A percentile compares a stretch with the other conserved stretches of the same genome.
These are phyloP conservation scores for Tetrapyrgos nigripes DNA, from an alignment of 1,284 basidiomycete species.

Conservation along the genomic window DNA sequence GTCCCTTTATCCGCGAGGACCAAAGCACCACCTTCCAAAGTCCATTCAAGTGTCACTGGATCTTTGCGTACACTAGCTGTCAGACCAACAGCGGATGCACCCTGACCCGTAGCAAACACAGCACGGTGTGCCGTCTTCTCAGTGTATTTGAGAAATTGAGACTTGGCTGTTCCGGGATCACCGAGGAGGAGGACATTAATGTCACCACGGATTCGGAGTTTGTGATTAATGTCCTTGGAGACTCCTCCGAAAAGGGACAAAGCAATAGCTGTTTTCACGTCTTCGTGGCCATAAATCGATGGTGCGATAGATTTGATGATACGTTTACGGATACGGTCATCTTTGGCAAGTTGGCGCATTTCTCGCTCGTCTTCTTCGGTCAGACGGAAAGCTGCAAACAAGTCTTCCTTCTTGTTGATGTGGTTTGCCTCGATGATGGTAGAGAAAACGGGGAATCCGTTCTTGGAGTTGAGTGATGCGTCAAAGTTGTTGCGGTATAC, in stretches of 20 bases:
- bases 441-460: constrained; percentile 99
- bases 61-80: constrained; percentile 98
- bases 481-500: constrained; percentile 99
- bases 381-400: constrained; percentile 94
- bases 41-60: constrained; percentile 98
- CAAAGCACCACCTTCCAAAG: constrained; percentile 95
- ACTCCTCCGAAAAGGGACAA: constrained; percentile 95
- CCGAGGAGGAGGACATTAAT: constrained; percentile 97
- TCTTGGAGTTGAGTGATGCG: constrained; percentile 97
- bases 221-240: constrained; percentile 94
- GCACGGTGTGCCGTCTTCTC: constrained; percentile 98
- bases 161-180: constrained; percentile 98
- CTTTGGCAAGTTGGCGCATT: constrained; percentile 86
- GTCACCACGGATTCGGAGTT: constrained; percentile 96
- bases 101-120: constrained; percentile 98
- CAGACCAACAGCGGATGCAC: constrained; percentile 97
- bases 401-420: constrained; percentile 95
- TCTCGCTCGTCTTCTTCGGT: constrained; percentile 97
- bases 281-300: constrained; percentile 98
- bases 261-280: constrained; percentile 98
- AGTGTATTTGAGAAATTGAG: constrained; percentile 98
- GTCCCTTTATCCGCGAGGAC: constrained; percentile 99
- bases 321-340: constrained; percentile 94
- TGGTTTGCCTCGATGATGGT: constrained; percentile 98
- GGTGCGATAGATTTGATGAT: constrained; percentile 99